Base-by-base conservation (phyloP, 192 early-diverging fungal genomes). In the Coemansia sp. region DNA sequence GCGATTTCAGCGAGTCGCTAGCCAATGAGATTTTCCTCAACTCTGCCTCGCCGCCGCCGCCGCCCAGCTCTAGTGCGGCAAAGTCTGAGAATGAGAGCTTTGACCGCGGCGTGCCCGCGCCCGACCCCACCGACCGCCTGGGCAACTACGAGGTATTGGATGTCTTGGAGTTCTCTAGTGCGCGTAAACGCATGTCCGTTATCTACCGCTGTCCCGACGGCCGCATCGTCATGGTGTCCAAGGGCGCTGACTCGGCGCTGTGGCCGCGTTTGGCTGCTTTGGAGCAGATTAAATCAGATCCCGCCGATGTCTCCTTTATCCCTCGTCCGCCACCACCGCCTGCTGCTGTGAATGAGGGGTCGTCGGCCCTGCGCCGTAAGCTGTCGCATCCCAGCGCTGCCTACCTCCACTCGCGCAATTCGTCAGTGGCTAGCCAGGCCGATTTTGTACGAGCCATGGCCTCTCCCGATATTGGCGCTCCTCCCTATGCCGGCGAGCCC, bases 201-300 rank as follows among this genome's bases (percentile, higher is more conserved):
- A 84, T 97, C 36, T 85, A 91, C 60, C 81, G 88, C 33, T 86
- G 87, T 62, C 87, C 91, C 5, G 88, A 92, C 64, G 90, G 89
- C 9, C 85, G 83, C 24, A 94, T 95, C 56, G 85, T 88, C 11
- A 73, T 97, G 51, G 88, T 93, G 72, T 92, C 90, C 77, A 96
- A 97, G 84, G 95, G 95, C 31, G 95, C 95, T 2, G 95, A 97
- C 74, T 94, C 93, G 7, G 89, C 94, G 24, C 87, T 97, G 59
- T 77, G 93, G 61, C 91, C 89, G 59, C 84, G 90, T 2, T 77
- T 91, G 34, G 11, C 67, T 3, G 33, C 36, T n/a, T 45, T 73
- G 16, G 76, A 68, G 14, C 34, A 14, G 3, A 19, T 83, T 13
- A 41, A 35, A 8, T 82, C 79, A 1, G 64, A 74, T 17, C 53